Conservation (phyloP, 2,329 filamentous ascomycete genomes). For the Alternaria sp. region DNA sequence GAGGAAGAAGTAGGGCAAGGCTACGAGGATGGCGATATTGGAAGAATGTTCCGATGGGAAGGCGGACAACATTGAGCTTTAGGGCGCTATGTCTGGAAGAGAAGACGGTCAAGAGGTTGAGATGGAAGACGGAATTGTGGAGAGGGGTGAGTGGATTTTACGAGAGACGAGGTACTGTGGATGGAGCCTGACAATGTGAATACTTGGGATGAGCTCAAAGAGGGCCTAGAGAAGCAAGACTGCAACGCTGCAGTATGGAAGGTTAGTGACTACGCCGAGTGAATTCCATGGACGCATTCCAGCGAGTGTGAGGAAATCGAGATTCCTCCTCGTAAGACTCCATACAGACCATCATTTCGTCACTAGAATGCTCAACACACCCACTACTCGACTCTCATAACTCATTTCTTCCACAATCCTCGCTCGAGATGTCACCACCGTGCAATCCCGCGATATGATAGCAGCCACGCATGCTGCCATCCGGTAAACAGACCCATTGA, state of each 20-base stretch:
- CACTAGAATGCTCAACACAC: background rate
- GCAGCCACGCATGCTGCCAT: background rate
- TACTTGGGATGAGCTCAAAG: background rate
- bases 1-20: background rate
- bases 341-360: background rate
- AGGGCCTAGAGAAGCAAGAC: background rate
- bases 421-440: background rate
- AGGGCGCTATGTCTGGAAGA: background rate
- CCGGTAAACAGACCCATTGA: background rate
- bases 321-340: too few relatives aligned
- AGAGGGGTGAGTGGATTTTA: background rate
- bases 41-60: background rate
- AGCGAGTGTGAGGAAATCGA: background rate
- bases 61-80: background rate
- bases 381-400: background rate
- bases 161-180: background rate
- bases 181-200: background rate
- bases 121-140: background rate
- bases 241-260: background rate
- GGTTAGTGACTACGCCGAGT: background rate
- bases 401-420: background rate
- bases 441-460: constrained; percentile 4
- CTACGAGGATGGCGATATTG: background rate
- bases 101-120: background rate
- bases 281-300: background rate